Evolutionary conservation across 805 yeast genomes (phyloP).

Genomic region (Yamadazyma sp.): DNA sequence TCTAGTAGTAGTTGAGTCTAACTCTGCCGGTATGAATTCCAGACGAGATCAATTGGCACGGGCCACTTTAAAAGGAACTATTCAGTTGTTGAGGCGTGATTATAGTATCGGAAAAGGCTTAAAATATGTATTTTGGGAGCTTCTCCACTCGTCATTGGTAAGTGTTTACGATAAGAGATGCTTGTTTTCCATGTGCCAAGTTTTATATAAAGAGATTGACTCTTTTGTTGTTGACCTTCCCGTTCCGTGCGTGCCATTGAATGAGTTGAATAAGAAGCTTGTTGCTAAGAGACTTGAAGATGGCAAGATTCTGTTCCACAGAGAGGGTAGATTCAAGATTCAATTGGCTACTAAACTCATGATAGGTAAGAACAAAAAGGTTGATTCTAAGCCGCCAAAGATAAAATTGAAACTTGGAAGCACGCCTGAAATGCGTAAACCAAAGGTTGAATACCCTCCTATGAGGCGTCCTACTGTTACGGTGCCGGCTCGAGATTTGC

Average conservation of each 20-base stretch:
- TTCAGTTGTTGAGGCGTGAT: slow-evolving; percentile 62
- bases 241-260: slow-evolving; percentile 57
- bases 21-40: slow-evolving; percentile 43
- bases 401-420: slow-evolving; percentile 5
- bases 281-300: slow-evolving; percentile 55
- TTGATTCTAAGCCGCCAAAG: slow-evolving; percentile 4
- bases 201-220: slow-evolving; percentile 63
- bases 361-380: slow-evolving; percentile 15
- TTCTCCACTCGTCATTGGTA: slow-evolving; percentile 60
- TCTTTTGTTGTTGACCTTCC: slow-evolving; percentile 60
- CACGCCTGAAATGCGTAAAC: slow-evolving; percentile 1
- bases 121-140: slow-evolving; percentile 62
- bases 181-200: slow-evolving; percentile 62
- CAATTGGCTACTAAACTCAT: slow-evolving; percentile 38
- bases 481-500: background rate
- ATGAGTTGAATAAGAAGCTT: slow-evolving; percentile 51
- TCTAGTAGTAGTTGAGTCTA: slow-evolving; percentile 14
- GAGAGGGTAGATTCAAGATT: slow-evolving; percentile 59
- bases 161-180: slow-evolving; percentile 60
- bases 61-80: slow-evolving; percentile 61
- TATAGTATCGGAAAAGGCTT: slow-evolving; percentile 58
- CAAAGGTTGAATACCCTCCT: slow-evolving; percentile 4
- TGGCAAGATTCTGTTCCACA: slow-evolving; percentile 56
- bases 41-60: slow-evolving; percentile 69
- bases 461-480: slow-evolving; percentile 5